A percentile compares a stretch with the other conserved stretches of the same genome.
These are phyloP conservation scores for Penicillium brasilianum DNA, from an alignment of 2,329 filamentous ascomycete genomes.

Conservation along the genomic window DNA sequence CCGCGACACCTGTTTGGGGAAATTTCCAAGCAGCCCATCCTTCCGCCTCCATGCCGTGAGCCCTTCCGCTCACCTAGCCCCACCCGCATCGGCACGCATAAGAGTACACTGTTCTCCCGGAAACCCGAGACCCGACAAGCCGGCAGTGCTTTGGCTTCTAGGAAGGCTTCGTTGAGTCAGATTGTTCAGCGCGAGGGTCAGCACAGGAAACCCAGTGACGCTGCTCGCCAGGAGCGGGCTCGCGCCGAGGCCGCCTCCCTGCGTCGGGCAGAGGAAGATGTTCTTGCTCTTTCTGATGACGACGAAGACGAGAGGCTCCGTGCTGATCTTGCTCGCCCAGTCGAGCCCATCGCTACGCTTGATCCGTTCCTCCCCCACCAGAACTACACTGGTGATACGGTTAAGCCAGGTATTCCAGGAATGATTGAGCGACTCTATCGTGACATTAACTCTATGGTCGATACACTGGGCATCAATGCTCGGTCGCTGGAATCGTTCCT, in stretches of 20 bases:
- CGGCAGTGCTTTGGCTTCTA: slow-evolving; percentile 46
- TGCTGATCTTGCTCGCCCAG: slow-evolving; percentile 49
- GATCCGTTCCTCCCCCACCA: slow-evolving; percentile 57
- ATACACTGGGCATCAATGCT: slow-evolving; percentile 86
- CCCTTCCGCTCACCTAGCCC: slow-evolving; percentile 54
- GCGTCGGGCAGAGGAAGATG: slow-evolving; percentile 40
- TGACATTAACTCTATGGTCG: slow-evolving; percentile 78
- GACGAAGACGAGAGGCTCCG: slow-evolving; percentile 55
- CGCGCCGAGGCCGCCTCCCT: slow-evolving; percentile 40
- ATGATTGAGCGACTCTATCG: slow-evolving; percentile 57
- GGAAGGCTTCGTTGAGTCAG: slow-evolving; percentile 46
- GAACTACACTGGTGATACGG: slow-evolving; percentile 50
- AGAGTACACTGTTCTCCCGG: slow-evolving; percentile 32
- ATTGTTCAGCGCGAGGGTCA: slow-evolving; percentile 38
- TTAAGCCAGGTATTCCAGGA: slow-evolving; percentile 54
- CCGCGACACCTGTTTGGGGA: slow-evolving; percentile 52
- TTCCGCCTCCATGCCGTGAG: slow-evolving; percentile 44
- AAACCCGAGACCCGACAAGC: slow-evolving; percentile 40
- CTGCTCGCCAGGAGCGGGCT: slow-evolving; percentile 34
- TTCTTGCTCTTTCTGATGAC: slow-evolving; percentile 49
- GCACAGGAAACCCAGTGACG: slow-evolving; percentile 31
- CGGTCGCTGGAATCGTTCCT: slow-evolving; percentile 67
- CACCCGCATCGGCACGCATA: slow-evolving; percentile 40
- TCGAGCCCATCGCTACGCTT: slow-evolving; percentile 50
- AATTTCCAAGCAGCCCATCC: slow-evolving; percentile 43